Conservation (phyloP, 192 early-diverging fungal species). For the Coemansia sp. region DNA sequence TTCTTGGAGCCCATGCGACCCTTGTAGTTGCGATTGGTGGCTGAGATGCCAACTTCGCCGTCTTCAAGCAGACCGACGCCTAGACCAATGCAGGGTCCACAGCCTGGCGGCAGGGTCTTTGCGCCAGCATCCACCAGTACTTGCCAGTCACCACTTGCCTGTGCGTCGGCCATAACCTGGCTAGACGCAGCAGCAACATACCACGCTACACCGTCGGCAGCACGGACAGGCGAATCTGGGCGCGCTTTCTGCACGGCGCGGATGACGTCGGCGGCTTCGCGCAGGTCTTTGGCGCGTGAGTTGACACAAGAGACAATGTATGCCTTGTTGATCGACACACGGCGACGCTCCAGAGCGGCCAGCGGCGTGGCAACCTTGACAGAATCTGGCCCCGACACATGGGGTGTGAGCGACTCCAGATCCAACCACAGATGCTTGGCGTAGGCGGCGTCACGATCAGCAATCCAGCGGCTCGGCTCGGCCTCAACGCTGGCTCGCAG, state of each 20-base stretch:
- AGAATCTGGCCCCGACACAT: slow-evolving; percentile 92
- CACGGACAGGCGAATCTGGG: slow-evolving; percentile 22
- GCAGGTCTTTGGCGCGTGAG: slow-evolving; percentile 86
- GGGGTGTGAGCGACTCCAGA: slow-evolving; percentile 80
- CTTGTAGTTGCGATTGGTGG: slow-evolving; percentile 99
- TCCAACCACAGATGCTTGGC: slow-evolving; percentile 86
- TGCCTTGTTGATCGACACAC: slow-evolving; percentile 90
- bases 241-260: slow-evolving; percentile 39
- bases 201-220: slow-evolving; percentile 72
- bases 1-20: slow-evolving; percentile 95
- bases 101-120: slow-evolving; percentile 85
- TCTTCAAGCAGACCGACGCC: slow-evolving; percentile 92
- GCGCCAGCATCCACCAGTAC: slow-evolving; percentile 86
- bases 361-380: slow-evolving; percentile 91
- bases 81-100: slow-evolving; percentile 95
- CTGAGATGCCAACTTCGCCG: slow-evolving; percentile 97
- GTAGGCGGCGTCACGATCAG: slow-evolving; percentile 69
- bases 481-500: slow-evolving; percentile 45
- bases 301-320: slow-evolving; percentile 97
- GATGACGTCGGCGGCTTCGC: slow-evolving; percentile 81
- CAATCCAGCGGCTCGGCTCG: slow-evolving; percentile 31
- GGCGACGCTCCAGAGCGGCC: slow-evolving; percentile 65
- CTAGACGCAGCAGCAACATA: slow-evolving; percentile 94
- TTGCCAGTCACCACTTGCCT: slow-evolving; percentile 84
- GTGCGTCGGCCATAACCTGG: slow-evolving; percentile 87